Evolutionary conservation across 352 stramenopile genomes (phyloP).

Genomic region (Pythium rhizo-oryzae): DNA sequence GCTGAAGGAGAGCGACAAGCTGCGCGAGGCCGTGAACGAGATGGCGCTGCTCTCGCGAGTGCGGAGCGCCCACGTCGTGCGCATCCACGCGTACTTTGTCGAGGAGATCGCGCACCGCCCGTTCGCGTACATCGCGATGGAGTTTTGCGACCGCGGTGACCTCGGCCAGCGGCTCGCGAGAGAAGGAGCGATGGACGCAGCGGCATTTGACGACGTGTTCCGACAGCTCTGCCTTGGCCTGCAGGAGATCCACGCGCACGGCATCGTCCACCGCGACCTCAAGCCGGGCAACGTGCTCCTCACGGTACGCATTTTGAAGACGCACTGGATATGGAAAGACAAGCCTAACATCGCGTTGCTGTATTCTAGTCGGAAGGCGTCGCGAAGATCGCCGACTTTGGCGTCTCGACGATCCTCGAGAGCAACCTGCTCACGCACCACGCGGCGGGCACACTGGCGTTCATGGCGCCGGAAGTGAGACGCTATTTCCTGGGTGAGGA

Average conservation of each 20-base stretch:
- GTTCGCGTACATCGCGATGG: slow-evolving; percentile 86
- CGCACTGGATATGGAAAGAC: not conserved
- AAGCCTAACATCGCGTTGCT: not conserved
- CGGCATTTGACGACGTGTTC: slow-evolving; percentile 61
- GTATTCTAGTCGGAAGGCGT: slow-evolving; percentile 55
- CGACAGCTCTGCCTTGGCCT: slow-evolving; percentile 69
- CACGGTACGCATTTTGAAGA: slow-evolving; percentile 39
- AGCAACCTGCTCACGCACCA: slow-evolving; percentile 75
- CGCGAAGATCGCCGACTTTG: slow-evolving; percentile 83
- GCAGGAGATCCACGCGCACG: slow-evolving; percentile 60
- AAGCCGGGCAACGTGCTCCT: slow-evolving; percentile 81
- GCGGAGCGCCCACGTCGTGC: slow-evolving; percentile 63
- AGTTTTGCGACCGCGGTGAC: slow-evolving; percentile 74
- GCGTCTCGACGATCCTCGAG: slow-evolving; percentile 79
- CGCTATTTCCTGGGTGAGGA: slow-evolving; percentile 72
- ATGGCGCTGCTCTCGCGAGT: slow-evolving; percentile 66
- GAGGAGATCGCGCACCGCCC: slow-evolving; percentile 76
- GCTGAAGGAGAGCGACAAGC: slow-evolving; percentile 84
- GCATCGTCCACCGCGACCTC: slow-evolving; percentile 78
- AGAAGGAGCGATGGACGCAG: slow-evolving; percentile 45
- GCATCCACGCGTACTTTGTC: slow-evolving; percentile 76
- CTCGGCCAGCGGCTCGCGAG: slow-evolving; percentile 41
- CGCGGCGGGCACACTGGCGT: slow-evolving; percentile 75
- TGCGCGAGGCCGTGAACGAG: slow-evolving; percentile 79
- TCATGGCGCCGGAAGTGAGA: slow-evolving; percentile 82